Conservation (phyloP, 441 rosid species). For the Monsonia emarginata region DNA sequence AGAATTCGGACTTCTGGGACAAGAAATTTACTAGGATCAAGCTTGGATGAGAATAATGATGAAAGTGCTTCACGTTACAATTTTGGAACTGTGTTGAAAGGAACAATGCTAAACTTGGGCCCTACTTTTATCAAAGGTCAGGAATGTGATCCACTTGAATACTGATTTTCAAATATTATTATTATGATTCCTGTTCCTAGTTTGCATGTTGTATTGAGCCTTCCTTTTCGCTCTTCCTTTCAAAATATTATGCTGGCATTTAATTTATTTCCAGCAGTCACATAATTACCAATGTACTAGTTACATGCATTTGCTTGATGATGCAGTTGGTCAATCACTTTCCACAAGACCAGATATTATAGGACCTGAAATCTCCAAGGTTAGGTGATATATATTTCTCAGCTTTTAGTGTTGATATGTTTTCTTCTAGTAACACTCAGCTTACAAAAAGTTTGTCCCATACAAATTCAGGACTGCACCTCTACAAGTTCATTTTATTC, state of each 20-base stretch:
- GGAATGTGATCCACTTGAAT: slow-evolving; percentile 17
- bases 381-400: slow-evolving; percentile 25
- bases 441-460: not conserved
- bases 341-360: slow-evolving; percentile 92
- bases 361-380: slow-evolving; percentile 87
- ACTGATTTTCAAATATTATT: slow-evolving; percentile 8
- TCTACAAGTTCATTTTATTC: not conserved
- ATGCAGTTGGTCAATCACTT: slow-evolving; percentile 93
- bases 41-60: slow-evolving; percentile 27
- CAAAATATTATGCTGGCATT: slow-evolving; percentile 24
- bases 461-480: not conserved
- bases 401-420: not conserved
- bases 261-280: slow-evolving; percentile 27
- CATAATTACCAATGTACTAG: slow-evolving; percentile 27
- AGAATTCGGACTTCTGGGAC: slow-evolving; percentile 50
- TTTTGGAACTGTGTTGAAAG: slow-evolving; percentile 73
- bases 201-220: slow-evolving; percentile 4
- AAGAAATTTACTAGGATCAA: slow-evolving; percentile 23
- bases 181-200: not conserved
- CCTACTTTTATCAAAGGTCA: slow-evolving; percentile 95
- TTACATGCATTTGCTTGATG: slow-evolving; percentile 39
- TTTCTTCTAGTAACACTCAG: not conserved
- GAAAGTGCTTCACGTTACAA: slow-evolving; percentile 43
- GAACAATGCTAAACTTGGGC: slow-evolving; percentile 73
- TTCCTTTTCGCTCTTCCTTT: slow-evolving; percentile 18